Percentiles rank a stretch among this genome's conserved stretches.
Evolutionary conservation across 1,284 basidiomycete species (phyloP).

Genomic region (Ganoderma meredithae): DNA sequence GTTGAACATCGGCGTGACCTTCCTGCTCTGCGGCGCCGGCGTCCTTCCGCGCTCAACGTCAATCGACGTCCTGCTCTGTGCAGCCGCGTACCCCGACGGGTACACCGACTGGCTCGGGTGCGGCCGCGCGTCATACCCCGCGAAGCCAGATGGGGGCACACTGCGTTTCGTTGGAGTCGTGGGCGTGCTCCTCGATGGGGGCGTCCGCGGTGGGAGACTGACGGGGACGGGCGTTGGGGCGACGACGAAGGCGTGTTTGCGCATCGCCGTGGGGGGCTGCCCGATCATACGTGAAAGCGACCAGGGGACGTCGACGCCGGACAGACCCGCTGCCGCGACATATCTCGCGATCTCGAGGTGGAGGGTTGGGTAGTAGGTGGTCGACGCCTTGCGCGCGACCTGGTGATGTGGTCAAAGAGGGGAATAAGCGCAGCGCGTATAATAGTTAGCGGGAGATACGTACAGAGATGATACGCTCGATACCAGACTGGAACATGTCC

Average conservation of each 20-base stretch:
- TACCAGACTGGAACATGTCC: conserved; percentile 87
- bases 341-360: conserved; percentile 93
- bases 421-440: conserved; percentile 2
- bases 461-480: conserved; percentile 85
- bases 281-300: conserved; percentile 76
- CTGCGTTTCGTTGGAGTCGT: conserved; percentile 30
- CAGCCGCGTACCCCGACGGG: conserved; percentile 11
- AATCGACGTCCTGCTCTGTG: conserved; percentile 8
- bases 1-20: conserved; percentile 34
- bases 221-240: not conserved
- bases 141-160: conserved; percentile 14
- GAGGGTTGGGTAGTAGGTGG: conserved; percentile 90
- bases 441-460: conserved; percentile 26
- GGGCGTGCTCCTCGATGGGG: conserved; percentile 23
- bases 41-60: conserved; percentile 13
- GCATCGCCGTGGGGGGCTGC: conserved; percentile 64
- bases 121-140: conserved; percentile 23
- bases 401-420: conserved; percentile 42
- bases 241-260: conserved; percentile 39
- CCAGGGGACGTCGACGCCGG: conserved; percentile 81
- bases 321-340: conserved; percentile 64
- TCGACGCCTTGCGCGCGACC: conserved; percentile 93
- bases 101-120: conserved; percentile 9
- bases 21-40: conserved; percentile 25
- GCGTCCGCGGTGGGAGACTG: conserved; percentile 11